Evolutionary conservation across 805 yeast genomes (phyloP), one percentile per base, ranked within the genome.

Genomic region (Wickerhamiella hasegawae): DNA sequence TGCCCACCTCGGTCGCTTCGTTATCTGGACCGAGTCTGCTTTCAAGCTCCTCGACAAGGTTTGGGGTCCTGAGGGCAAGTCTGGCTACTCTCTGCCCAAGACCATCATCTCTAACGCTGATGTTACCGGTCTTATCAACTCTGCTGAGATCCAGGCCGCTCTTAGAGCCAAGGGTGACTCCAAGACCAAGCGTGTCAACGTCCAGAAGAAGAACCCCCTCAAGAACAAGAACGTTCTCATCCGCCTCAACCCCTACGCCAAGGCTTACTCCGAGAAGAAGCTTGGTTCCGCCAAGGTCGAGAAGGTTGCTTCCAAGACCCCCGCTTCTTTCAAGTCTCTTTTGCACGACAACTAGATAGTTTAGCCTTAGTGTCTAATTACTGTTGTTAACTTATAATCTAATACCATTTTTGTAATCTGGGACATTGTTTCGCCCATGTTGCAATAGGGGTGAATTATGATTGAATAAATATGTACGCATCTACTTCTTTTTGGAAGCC

Each of bases 201-300:
- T 82, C 63, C 76, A 76, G 68, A 90, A 90, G 95, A 85, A 84
- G 87, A 87, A 82, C 85, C 93, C 95, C 68, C 78, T 84, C 65
- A 87, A 83, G 90, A 90, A 90, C 96, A 85, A 83, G 77, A 94
- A 83, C 72, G 87, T 85, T 59, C 69, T 84, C 64, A 76, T 84
- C 66, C 83, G 96, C 75, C 79, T 90, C 67, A 90, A 90, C 94
- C 99, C 99, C 54, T 90, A 90, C 77, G 97, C 98, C 58, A 83
- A 82, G 79, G 93, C 87, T 56, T 87, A 76, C 71, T 60, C 94
- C 57, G 84, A 79, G 65, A 76, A 83, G 72, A 82, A 82, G 69
- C 69, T 77, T 53, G 94, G 92, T 59, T 75, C 85, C 52, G 67
- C 66, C 61, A 81, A 81, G 76, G 78, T 65, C 62, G 75, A 67